These are phyloP conservation scores for Cryptococcus sp. DNA, from an alignment of 1,284 basidiomycete genomes.

Conservation along the genomic window DNA sequence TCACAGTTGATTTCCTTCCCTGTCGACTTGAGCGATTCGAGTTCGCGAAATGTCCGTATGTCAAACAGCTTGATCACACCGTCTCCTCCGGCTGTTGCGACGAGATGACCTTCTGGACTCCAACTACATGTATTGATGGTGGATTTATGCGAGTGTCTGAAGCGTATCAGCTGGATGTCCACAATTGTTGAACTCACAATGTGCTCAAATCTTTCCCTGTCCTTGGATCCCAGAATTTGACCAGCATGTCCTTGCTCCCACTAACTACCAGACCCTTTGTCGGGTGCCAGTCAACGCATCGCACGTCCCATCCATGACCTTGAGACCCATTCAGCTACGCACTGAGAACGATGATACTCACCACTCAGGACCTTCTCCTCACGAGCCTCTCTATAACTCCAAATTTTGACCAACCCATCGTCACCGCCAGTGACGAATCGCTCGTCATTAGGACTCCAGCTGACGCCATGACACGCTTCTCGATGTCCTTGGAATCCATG, in stretches of 20 bases:
- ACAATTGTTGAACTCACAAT: slow-evolving; percentile 59
- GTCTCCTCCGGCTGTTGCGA: slow-evolving; percentile 92
- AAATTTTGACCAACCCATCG: slow-evolving; percentile 89
- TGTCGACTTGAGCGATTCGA: slow-evolving; percentile 86
- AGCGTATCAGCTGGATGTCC: slow-evolving; percentile 10
- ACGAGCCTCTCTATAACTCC: slow-evolving; percentile 88
- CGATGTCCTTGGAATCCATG: slow-evolving; percentile 88
- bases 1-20: slow-evolving; percentile 96
- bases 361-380: slow-evolving; percentile 86
- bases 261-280: slow-evolving; percentile 91
- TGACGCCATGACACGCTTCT: slow-evolving; percentile 85
- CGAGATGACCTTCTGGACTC: slow-evolving; percentile 88
- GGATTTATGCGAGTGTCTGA: slow-evolving; percentile 93
- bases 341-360: slow-evolving; percentile 45
- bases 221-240: slow-evolving; percentile 99
- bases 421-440: slow-evolving; percentile 93
- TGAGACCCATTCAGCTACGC: not conserved
- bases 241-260: slow-evolving; percentile 95
- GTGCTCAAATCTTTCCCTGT: slow-evolving; percentile 84
- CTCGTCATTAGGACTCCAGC: slow-evolving; percentile 87
- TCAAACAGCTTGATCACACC: slow-evolving; percentile 96
- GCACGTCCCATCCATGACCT: slow-evolving; percentile 93
- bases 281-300: slow-evolving; percentile 98
- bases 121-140: slow-evolving; percentile 90
- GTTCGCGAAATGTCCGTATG: slow-evolving; percentile 95